phyloP scores from a whole-genome alignment of 345 rosid genomes.

The Salix purpurea region DNA sequence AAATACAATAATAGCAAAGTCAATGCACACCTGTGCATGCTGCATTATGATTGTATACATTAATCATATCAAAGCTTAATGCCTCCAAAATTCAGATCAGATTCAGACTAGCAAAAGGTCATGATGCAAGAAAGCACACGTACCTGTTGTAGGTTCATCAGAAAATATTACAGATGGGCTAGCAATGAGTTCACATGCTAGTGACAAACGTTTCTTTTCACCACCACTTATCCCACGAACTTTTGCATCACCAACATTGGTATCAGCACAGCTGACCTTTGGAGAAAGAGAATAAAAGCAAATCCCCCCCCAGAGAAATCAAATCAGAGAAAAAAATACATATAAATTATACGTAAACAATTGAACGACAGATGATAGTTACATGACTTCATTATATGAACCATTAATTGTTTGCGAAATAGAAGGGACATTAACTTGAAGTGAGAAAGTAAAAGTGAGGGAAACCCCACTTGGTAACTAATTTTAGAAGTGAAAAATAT shows the following conservation, averaged over 20 bases:
- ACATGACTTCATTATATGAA: background rate
- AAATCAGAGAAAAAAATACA: background rate
- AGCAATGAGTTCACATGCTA: slow-evolving; percentile 95
- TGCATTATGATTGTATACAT: too few relatives aligned
- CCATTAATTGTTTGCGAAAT: background rate
- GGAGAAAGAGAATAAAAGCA: slow-evolving; percentile 26
- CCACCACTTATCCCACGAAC: slow-evolving; percentile 98
- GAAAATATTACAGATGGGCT: slow-evolving; percentile 97
- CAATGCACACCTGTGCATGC: too few relatives aligned
- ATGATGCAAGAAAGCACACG: slow-evolving; percentile 13
- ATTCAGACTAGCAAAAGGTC: slow-evolving; percentile 2
- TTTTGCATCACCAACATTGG: slow-evolving; percentile 91
- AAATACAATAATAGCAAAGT: too few relatives aligned
- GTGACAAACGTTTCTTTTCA: slow-evolving; percentile 82
- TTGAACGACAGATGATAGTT: background rate
- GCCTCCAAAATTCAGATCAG: background rate
- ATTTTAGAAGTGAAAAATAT: too few relatives aligned
- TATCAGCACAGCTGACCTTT: slow-evolving; percentile 87
- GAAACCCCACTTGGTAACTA: too few relatives aligned
- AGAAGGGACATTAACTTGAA: too few relatives aligned
- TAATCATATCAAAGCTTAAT: too few relatives aligned
- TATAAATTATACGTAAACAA: background rate
- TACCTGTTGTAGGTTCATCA: slow-evolving; percentile 97
- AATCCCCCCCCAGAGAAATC: slow-evolving; percentile 14
- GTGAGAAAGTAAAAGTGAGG: too few relatives aligned